Evolutionary conservation across 2,329 filamentous ascomycete genomes (phyloP).

Genomic region (Podosphaera aphanis): DNA sequence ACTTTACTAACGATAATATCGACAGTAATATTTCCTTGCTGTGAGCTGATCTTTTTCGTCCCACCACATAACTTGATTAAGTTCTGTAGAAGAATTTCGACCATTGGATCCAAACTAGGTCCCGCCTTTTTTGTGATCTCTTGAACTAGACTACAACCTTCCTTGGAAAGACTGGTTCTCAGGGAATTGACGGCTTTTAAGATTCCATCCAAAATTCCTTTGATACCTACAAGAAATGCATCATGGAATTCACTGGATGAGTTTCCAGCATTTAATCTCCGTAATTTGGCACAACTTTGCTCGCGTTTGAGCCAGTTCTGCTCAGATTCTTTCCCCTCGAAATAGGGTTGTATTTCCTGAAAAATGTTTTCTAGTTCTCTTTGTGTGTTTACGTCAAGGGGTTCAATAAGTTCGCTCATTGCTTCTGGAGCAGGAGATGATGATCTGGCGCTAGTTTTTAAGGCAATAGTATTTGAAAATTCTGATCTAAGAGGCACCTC

Average conservation of each 20-base stretch:
- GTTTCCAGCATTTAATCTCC: conserved; percentile 64
- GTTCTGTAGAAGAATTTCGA: conserved; percentile 71
- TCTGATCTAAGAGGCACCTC: conserved; percentile 21
- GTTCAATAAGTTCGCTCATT: conserved; percentile 49
- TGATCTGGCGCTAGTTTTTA: conserved; percentile 21
- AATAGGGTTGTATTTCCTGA: conserved; percentile 54
- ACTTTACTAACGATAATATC: conserved; percentile 57
- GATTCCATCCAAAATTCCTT: conserved; percentile 61
- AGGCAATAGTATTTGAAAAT: conserved; percentile 29
- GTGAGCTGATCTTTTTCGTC: conserved; percentile 80
- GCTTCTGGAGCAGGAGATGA: conserved; percentile 39
- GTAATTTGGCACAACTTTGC: conserved; percentile 52
- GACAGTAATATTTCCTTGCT: conserved; percentile 62
- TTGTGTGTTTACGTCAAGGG: conserved; percentile 60
- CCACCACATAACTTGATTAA: conserved; percentile 73
- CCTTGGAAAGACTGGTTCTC: conserved; percentile 72
- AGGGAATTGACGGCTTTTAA: conserved; percentile 66
- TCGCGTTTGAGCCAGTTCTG: conserved; percentile 80
- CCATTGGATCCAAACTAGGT: conserved; percentile 61
- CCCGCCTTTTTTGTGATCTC: conserved; percentile 60
- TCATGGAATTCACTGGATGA: conserved; percentile 53
- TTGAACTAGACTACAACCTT: conserved; percentile 63
- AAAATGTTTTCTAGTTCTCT: conserved; percentile 77
- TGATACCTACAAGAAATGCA: conserved; percentile 46
- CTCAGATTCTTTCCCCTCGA: conserved; percentile 75